Evolutionary conservation across 2,329 filamentous ascomycete species (phyloP), one percentile per base, ranked within the genome.

Genomic region (Sphaerulina vaccinii): DNA sequence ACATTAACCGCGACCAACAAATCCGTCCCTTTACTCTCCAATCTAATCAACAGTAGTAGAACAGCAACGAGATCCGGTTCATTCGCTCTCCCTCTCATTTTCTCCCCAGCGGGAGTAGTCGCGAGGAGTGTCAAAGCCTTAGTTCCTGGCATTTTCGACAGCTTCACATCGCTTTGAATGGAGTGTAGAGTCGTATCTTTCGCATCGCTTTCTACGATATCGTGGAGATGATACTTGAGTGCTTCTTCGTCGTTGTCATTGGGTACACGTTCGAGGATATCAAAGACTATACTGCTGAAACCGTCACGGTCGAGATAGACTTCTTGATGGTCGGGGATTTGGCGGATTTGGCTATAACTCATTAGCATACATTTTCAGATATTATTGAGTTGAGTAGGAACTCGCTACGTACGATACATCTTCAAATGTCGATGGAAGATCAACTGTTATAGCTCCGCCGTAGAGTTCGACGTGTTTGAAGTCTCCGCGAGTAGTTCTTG

Each of bases 251-350:
- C 85, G 62, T 91, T 84, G 29, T 81, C 75, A 1, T 75, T 13
- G 16, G 7, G 9, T 18, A 95, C 85, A 50, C 88, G 86, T 74
- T 96, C 86, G 49, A 88, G 87, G 65, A 97, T 89, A 65, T 97
- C 92, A 70, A 96, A 81, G 62, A 96, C 91, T 68, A 96, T 84
- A 72, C 82, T 90, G 2, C 88, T 89, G 70, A 91, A 91, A 43
- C 90, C 90, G 57, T 87, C 80, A 58, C 82, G 79, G 68, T 95
- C 90, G 65, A 96, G 85, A 74, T 85, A 96, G 62, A 96, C 87
- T 76, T 96, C 92, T 75, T 97, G 91, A 70, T 95, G 88, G 68
- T 92, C 86, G 44, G 87, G 87, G 4, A 91, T 83, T 72, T 90
- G 81, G 58, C 87, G 84, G 61, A 90, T 79, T 49, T 80, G 79